Evolutionary conservation across 192 early-diverging fungal species (phyloP).

Genomic region (Cladochytrium replicatum): DNA sequence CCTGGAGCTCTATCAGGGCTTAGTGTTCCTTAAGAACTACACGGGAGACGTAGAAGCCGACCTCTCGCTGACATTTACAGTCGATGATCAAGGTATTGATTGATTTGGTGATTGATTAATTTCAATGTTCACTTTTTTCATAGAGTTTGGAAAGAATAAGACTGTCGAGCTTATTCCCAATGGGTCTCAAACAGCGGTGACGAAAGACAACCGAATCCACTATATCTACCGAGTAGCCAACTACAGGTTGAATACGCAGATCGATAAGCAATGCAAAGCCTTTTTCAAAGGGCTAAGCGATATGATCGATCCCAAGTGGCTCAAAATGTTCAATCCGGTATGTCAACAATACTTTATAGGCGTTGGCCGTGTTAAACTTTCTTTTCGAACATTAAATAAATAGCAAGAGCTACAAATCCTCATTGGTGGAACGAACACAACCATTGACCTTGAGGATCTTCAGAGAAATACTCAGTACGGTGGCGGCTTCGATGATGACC

Average conservation of each 20-base stretch:
- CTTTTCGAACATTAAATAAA: constrained; percentile 7
- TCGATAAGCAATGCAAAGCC: constrained; percentile 63
- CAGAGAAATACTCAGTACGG: constrained; percentile 62
- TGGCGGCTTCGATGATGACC: constrained; percentile 56
- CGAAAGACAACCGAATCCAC: constrained; percentile 70
- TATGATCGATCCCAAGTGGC: constrained; percentile 79
- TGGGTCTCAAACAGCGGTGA: constrained; percentile 70
- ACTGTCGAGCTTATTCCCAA: constrained; percentile 63
- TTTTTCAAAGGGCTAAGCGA: constrained; percentile 78
- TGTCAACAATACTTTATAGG: too few relatives aligned
- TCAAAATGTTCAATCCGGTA: constrained; percentile 83
- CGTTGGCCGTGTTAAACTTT: not conserved
- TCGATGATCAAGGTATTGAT: constrained; percentile 28
- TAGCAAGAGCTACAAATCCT: constrained; percentile 85
- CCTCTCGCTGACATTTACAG: constrained; percentile 32
- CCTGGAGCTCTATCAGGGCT: constrained; percentile 32
- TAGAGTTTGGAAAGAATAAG: constrained; percentile 6
- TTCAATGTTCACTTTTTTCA: constrained; percentile 1
- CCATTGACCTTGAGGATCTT: constrained; percentile 72
- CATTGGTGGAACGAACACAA: constrained; percentile 60
- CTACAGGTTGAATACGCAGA: constrained; percentile 76
- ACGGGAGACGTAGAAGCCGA: constrained; percentile 33
- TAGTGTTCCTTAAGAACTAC: constrained; percentile 41
- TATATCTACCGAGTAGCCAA: constrained; percentile 85
- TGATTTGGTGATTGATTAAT: not conserved